Conservation (phyloP, 257 asterid genomes). For the Fraxinus pennsylvanica region DNA sequence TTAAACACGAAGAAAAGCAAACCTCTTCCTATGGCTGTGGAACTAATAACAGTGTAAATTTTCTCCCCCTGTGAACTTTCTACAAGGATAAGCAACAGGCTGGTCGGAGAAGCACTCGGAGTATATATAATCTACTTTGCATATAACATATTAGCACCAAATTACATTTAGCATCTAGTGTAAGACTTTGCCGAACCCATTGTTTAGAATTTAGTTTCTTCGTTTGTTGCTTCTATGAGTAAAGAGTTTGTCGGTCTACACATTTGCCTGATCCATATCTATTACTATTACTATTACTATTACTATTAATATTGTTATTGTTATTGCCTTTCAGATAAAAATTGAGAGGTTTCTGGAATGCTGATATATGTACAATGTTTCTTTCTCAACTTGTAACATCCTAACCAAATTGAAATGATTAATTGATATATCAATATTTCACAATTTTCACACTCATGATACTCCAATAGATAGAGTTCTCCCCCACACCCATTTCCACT, state of each 20-base stretch:
- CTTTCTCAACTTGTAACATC: background rate
- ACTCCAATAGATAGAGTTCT: background rate
- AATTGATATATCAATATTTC: background rate
- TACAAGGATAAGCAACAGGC: background rate
- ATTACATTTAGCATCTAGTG: background rate
- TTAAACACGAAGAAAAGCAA: background rate
- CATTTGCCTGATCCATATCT: background rate
- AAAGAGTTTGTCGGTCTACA: background rate
- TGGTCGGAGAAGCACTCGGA: background rate
- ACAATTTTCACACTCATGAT: background rate
- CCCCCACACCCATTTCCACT: background rate
- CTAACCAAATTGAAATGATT: background rate
- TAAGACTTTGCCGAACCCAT: background rate
- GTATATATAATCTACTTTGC: background rate
- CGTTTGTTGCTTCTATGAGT: background rate
- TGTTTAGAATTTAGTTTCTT: background rate
- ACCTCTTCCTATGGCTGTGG: background rate
- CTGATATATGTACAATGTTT: background rate
- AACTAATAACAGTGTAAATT: background rate
- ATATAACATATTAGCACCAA: background rate
- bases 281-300: background rate
- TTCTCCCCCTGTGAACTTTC: background rate
- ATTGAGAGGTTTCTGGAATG: background rate
- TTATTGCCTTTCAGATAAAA: background rate
- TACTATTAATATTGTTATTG: no score